Evolutionary conservation across 2,329 filamentous ascomycete species (phyloP).

Genomic region (Talaromyces sp.): DNA sequence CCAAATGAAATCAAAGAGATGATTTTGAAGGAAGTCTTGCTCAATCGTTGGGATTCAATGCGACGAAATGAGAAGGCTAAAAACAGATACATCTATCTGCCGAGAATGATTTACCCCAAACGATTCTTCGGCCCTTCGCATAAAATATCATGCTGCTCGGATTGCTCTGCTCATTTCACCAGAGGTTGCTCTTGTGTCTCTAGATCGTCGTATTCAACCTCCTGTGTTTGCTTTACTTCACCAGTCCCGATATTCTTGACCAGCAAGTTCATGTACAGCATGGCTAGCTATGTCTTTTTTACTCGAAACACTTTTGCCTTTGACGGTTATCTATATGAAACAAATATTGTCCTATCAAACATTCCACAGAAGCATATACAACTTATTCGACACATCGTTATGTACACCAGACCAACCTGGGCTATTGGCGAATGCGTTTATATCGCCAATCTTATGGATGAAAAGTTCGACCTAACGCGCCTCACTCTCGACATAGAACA

Average conservation of each 20-base stretch:
- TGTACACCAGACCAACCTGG: neutral
- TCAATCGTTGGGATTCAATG: neutral
- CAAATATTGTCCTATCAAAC: neutral
- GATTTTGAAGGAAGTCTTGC: conserved; percentile 18
- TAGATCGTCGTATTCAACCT: neutral
- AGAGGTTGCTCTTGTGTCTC: neutral
- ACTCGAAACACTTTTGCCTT: neutral
- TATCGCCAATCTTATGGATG: neutral
- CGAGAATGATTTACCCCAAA: neutral
- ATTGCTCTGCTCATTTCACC: neutral
- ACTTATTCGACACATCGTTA: neutral
- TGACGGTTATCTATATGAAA: neutral
- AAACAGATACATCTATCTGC: neutral
- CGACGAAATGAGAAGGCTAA: neutral
- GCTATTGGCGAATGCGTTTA: no score
- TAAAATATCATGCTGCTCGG: neutral
- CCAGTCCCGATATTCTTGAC: neutral
- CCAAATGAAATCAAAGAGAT: conserved; percentile 25
- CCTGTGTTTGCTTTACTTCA: neutral
- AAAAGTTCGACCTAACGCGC: neutral
- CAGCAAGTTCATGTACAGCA: neutral
- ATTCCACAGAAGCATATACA: neutral
- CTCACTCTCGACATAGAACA: neutral
- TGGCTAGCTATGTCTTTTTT: neutral
- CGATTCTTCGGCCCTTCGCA: neutral